A percentile compares a stretch with the other conserved stretches of the same genome.
Evolutionary conservation across 2,329 filamentous ascomycete species (phyloP).

Genomic region (Verticillium dahliae): DNA sequence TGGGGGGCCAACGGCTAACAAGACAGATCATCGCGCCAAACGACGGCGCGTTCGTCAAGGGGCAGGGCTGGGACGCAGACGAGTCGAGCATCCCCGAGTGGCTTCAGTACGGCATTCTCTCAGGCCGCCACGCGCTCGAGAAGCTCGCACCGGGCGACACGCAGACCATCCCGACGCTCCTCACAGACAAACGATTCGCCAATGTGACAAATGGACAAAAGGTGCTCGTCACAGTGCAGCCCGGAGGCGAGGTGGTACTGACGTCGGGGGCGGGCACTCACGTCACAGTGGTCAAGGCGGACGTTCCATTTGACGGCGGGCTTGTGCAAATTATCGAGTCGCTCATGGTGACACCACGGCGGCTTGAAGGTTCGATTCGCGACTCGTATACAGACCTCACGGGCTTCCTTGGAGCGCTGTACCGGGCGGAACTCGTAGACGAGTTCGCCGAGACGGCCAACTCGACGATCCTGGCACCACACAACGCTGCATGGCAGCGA

Average conservation of each 20-base stretch:
- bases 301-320: slow-evolving; percentile 41
- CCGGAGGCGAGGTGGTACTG: slow-evolving; percentile 20
- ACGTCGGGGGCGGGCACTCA: slow-evolving; percentile 29
- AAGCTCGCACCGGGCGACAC: slow-evolving; percentile 28
- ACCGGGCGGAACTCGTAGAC: slow-evolving; percentile 6
- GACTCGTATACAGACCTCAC: slow-evolving; percentile 10
- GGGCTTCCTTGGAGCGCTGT: slow-evolving; percentile 11
- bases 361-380: slow-evolving; percentile 8
- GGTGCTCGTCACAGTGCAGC: slow-evolving; percentile 37
- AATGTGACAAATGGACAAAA: slow-evolving; percentile 44
- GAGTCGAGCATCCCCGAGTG: slow-evolving; percentile 37
- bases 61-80: slow-evolving; percentile 28
- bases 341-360: slow-evolving; percentile 37
- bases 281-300: slow-evolving; percentile 31
- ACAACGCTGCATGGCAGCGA: slow-evolving; percentile 9
- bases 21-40: slow-evolving; percentile 47
- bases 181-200: slow-evolving; percentile 32
- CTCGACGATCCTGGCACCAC: slow-evolving; percentile 10
- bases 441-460: slow-evolving; percentile 9
- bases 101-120: slow-evolving; percentile 56
- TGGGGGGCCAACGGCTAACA: not conserved
- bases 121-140: slow-evolving; percentile 36
- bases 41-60: slow-evolving; percentile 45
- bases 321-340: slow-evolving; percentile 46
- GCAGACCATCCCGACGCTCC: slow-evolving; percentile 35